Conservation (phyloP, 1,139 yeast species). For the Debaryomyces sp. region DNA sequence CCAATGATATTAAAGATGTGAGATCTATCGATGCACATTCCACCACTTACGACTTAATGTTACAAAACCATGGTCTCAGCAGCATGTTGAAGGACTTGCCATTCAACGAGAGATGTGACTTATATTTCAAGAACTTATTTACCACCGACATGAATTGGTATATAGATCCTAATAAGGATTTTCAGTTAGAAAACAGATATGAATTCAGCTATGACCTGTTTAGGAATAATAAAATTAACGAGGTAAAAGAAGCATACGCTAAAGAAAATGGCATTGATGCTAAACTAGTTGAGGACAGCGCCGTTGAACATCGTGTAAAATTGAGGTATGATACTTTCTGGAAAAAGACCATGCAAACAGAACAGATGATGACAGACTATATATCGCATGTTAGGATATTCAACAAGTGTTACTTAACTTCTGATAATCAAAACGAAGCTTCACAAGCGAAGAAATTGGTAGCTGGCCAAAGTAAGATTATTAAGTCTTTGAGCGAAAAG, state of each 20-base stretch:
- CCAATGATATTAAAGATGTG: conserved; percentile 6
- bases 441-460: conserved; percentile 14
- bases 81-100: conserved; percentile 22
- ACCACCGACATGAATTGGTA: conserved; percentile 27
- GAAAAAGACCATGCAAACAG: conserved; percentile 22
- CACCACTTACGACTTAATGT: conserved; percentile 9
- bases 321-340: conserved; percentile 17
- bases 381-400: conserved; percentile 44
- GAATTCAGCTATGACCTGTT: conserved; percentile 14
- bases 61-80: conserved; percentile 24
- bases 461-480: conserved; percentile 14
- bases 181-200: conserved; percentile 21
- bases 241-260: conserved; percentile 11
- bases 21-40: conserved; percentile 10
- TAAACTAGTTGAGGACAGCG: conserved; percentile 10
- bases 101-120: conserved; percentile 28
- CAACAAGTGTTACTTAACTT: conserved; percentile 43
- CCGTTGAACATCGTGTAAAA: conserved; percentile 17
- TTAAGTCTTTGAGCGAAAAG: conserved; percentile 9
- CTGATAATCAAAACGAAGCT: conserved; percentile 17
- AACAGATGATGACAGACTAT: conserved; percentile 41
- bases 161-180: conserved; percentile 25
- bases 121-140: conserved; percentile 31
- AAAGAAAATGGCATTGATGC: conserved; percentile 13
- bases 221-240: conserved; percentile 10